Base-by-base conservation (phyloP, 179 eudicot genomes). In the Nepenthes alata region DNA sequence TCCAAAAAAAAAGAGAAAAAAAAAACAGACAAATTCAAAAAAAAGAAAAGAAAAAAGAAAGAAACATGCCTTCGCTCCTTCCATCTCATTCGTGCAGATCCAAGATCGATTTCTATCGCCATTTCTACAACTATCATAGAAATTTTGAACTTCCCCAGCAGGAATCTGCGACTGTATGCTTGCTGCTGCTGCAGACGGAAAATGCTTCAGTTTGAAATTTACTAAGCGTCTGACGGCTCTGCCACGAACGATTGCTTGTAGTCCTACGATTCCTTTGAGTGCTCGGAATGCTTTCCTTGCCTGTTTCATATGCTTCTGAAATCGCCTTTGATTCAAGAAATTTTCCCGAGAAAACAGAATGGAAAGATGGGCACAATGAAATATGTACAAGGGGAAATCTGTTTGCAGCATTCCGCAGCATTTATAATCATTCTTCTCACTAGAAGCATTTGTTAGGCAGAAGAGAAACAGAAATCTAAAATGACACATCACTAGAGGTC, bases 271-370 rank as follows among this genome's bases (percentile, higher is more conserved):
- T 64, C 94, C 97, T 69, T 81, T 88, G 39, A 91, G 69, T 56
- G 96, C 97, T 73, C 73, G 78, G 34, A 88, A 72, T 53, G 97
- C 97, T 68, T 88, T 91, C 67, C 86, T 80, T 38, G 96, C 97
- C 97, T 90, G 75, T 53, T 49, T 48, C 61, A 65, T 60, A 14
- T 7, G 8, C 4, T 25, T 25, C 25, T 25, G 25, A 25, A 25
- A 25, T 25, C 25, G 25, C 25, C 1, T 25, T 25, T 25, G 25
- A 25, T 25, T 25, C 25, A 25, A 25, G 25, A 25, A 25, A 25
- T 25, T 25, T 25, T 25, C 25, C 25, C 25, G 25, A 25, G 25
- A 25, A 25, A 25, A 25, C 25, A 25, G 25, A 25, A 25, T 25
- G 25, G 25, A 25, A 25, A 25, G 25, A 25, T 25, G 25, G 25